Percentiles rank a stretch among this genome's conserved stretches.
These are phyloP conservation scores for Rhipidocladum racemiflorum DNA, from an alignment of 176 grass and related monocot genomes.

Conservation along the genomic window DNA sequence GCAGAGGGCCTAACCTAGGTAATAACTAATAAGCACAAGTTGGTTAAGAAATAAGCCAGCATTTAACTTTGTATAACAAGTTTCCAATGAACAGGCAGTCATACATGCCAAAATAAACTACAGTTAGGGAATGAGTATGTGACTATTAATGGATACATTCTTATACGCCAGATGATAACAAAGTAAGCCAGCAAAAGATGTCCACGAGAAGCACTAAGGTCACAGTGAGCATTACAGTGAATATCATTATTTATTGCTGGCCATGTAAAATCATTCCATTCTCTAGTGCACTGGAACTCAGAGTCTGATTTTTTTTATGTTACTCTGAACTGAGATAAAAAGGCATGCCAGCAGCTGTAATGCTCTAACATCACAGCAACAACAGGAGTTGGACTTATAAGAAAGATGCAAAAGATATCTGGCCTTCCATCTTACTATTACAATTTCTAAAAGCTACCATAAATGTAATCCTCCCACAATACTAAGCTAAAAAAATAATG, in stretches of 20 bases:
- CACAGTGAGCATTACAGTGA: not conserved
- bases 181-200: not conserved
- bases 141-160: slow-evolving; percentile 16
- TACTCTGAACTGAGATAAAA: slow-evolving; percentile 6
- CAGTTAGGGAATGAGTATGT: not conserved
- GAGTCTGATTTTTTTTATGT: not conserved
- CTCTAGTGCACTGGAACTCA: not conserved
- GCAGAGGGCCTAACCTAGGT: not conserved
- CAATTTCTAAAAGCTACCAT: not conserved
- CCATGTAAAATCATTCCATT: not conserved
- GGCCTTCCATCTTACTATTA: not conserved
- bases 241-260: not conserved
- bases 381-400: not conserved
- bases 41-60: not conserved
- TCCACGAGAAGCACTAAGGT: not conserved
- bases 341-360: not conserved
- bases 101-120: slow-evolving; percentile 12
- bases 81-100: not conserved
- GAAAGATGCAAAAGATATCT: not conserved
- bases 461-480: not conserved
- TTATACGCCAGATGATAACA: not conserved
- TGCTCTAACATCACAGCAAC: not conserved
- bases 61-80: not conserved
- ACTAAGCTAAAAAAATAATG: not conserved
- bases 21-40: slow-evolving; percentile 20